Evolutionary conservation across 129 eudicot genomes (phyloP), one percentile per base, ranked within the genome.

Genomic region (Flaveria robusta): DNA sequence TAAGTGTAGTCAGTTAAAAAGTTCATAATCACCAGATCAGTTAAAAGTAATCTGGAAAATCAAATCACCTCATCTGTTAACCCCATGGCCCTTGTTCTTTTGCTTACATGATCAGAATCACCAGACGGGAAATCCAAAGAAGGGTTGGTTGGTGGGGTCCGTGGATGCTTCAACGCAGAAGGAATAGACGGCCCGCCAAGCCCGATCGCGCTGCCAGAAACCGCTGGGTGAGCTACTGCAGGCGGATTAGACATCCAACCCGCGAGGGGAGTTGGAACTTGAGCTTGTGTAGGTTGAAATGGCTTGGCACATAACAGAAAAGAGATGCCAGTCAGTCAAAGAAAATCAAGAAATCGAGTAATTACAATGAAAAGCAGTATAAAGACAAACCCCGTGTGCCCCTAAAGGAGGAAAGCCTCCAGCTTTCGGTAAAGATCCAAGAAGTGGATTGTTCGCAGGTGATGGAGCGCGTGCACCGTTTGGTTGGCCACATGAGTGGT

Each of bases 161-260:
- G 86, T n/a, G 92, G 97, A 85, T 89, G 93, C 86, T 92, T 92
- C 69, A 92, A 82, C 7, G 82, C 88, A 84, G 91, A 96, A 64
- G 89, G 86, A 23, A 89, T 86, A 13, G 96, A 85, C 63, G 97
- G 93, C 74, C 79, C 90, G 64, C 92, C 92, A 43, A 90, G 87
- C 74, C 98, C 89, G 42, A 88, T 86, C 18, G 86, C 93, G 73
- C 93, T 93, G 64, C 91, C 88, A 24, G 97, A 87, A 23, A 86
- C 97, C 16, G 90, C 80, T 9, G 93, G 87, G 80, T 90, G 98
- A 70, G 87, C 49, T 19, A 82, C 87, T 22, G 94, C 60, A 15
- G 96, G 87, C 7, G 98, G 91, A 62, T 88, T 92, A 7, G 98
- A 87, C 98, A 92, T 92, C 98, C 98, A 92, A 67, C 98, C 94